Evolutionary conservation across 129 eudicot genomes (phyloP).

Genomic region (Dittrichia graveolens): DNA sequence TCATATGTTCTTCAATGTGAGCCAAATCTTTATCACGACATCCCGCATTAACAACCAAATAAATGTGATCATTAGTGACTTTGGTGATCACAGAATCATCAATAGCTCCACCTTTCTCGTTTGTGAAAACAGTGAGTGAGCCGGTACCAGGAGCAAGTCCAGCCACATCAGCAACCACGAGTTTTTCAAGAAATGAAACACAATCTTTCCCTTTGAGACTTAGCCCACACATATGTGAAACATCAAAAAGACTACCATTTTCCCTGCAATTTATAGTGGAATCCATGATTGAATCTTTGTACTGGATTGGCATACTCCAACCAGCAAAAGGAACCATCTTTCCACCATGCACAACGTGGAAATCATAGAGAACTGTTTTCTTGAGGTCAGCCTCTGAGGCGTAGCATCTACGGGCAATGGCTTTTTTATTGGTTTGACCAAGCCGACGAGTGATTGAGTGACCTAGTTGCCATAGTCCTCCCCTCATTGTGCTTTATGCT

Average conservation of each 20-base stretch:
- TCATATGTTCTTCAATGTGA: conserved; percentile 97
- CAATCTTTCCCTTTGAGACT: conserved; percentile 94
- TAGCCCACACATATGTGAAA: conserved; percentile 95
- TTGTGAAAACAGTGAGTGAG: conserved; percentile 80
- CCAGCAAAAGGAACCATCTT: conserved; percentile 99
- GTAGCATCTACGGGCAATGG: conserved; percentile 65
- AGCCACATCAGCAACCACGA: conserved; percentile 90
- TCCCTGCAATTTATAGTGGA: conserved; percentile 89
- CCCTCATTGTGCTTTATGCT: conserved; percentile 68
- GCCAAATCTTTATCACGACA: conserved; percentile 98
- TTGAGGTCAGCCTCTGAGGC: conserved; percentile 88
- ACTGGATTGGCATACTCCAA: conserved; percentile 99
- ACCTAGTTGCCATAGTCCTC: conserved; percentile 95
- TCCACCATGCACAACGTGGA: conserved; percentile 92
- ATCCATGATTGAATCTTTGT: conserved; percentile 97
- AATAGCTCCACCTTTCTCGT: conserved; percentile 97
- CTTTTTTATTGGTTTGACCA: conserved; percentile 79
- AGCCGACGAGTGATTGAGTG: conserved; percentile 92
- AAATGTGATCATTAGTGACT: conserved; percentile 89
- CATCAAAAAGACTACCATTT: conserved; percentile 92
- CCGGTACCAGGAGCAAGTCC: conserved; percentile 94
- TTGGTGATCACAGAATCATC: conserved; percentile 96
- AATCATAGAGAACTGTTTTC: conserved; percentile 87
- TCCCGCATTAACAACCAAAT: conserved; percentile 96
- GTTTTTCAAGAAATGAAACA: conserved; percentile 82